A percentile compares a stretch with the other conserved stretches of the same genome.
Conservation (phyloP, 306 rosid genomes). For the Rubus parviflorus region DNA sequence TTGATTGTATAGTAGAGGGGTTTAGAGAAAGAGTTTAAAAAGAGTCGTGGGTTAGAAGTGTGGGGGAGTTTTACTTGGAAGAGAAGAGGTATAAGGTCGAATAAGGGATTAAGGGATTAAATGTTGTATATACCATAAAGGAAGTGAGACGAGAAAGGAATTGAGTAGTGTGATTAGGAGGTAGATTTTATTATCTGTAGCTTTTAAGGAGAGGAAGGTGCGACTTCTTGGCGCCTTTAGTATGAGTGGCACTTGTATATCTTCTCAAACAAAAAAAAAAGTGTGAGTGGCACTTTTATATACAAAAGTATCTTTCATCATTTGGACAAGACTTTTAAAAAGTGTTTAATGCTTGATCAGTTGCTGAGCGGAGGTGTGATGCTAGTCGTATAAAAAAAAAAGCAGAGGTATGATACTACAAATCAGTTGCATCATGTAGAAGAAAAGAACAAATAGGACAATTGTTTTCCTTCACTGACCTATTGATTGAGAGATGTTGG, state of each 20-base stretch:
- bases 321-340: too few species aligned
- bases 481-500: too few species aligned
- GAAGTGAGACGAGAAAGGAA: too few species aligned
- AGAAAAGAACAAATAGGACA: too few species aligned
- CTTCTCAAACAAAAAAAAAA: too few species aligned
- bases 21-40: background rate
- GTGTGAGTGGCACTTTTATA: background rate
- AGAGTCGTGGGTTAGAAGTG: background rate
- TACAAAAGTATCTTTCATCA: background rate
- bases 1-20: background rate
- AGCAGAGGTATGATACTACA: too few species aligned
- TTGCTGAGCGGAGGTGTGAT: too few species aligned
- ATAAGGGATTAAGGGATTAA: background rate
- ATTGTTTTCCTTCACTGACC: too few species aligned
- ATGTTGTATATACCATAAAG: background rate
- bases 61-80: background rate
- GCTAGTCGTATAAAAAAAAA: too few species aligned
- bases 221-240: background rate
- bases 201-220: background rate
- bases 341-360: too few species aligned
- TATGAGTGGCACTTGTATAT: background rate
- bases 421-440: too few species aligned
- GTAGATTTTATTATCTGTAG: background rate
- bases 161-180: too few species aligned
- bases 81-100: background rate